Percentiles rank a stretch among this genome's conserved stretches.
Conservation (phyloP, 805 yeast species). For the Maudiozyma saulgeensis region DNA sequence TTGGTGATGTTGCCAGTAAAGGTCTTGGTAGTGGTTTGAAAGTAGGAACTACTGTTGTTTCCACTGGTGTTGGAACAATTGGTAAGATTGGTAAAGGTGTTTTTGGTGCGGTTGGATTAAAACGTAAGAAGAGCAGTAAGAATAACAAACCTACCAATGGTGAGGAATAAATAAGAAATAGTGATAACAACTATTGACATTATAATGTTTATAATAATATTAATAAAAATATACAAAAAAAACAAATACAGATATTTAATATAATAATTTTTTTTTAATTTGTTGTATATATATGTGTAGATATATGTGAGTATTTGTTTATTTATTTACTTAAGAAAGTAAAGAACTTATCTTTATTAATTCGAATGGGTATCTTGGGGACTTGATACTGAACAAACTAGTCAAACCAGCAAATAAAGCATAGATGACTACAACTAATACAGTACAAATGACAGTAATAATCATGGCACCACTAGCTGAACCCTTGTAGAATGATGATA, state of each 20-base stretch:
- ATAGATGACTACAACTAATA: constrained; percentile 38
- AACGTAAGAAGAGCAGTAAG: constrained; percentile 4
- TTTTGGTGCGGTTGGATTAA: constrained; percentile 10
- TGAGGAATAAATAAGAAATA: neutral
- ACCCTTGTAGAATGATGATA: constrained; percentile 16
- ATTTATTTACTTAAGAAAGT: neutral
- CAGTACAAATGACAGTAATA: constrained; percentile 40
- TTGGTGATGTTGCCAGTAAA: constrained; percentile 43
- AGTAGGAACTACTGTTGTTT: constrained; percentile 35
- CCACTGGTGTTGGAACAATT: constrained; percentile 38
- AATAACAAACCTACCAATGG: neutral
- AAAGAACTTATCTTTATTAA: constrained; percentile 33
- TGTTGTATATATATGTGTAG: neutral
- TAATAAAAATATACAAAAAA: neutral
- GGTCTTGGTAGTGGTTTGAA: constrained; percentile 38
- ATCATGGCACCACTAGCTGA: constrained; percentile 28
- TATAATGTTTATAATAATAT: neutral
- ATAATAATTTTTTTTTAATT: neutral
- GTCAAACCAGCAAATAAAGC: constrained; percentile 56
- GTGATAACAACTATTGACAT: neutral
- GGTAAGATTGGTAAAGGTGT: constrained; percentile 17
- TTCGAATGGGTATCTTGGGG: constrained; percentile 66
- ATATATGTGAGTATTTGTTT: too few relatives aligned
- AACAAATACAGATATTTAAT: neutral
- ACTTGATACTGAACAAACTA: constrained; percentile 59